Evolutionary conservation across 371 early-diverging fungal genomes (phyloP).

Genomic region (Actinomucor elegans): DNA sequence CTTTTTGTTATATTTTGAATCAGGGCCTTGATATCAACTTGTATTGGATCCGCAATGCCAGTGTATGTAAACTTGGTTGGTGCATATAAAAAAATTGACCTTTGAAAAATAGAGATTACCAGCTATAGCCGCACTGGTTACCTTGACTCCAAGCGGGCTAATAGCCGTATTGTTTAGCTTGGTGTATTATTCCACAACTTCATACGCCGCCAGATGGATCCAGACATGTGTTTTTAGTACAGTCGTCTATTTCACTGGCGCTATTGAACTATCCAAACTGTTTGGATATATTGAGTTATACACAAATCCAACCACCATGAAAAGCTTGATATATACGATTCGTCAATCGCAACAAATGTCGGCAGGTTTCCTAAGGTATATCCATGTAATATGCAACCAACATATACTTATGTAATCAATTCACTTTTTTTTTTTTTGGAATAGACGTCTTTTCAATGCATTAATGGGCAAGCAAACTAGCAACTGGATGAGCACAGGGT

Average conservation of each 20-base stretch:
- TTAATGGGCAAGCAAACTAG: background rate
- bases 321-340: background rate
- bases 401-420: too few relatives aligned
- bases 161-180: background rate
- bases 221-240: background rate
- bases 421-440: too few relatives aligned
- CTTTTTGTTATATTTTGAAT: conserved; percentile 10
- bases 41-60: background rate
- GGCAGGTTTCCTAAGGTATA: background rate
- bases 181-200: background rate
- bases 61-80: too few relatives aligned
- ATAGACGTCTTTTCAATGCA: conserved; percentile 1
- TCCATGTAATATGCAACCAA: background rate
- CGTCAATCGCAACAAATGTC: background rate
- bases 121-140: background rate
- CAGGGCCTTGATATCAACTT: conserved; percentile 6
- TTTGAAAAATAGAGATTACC: background rate
- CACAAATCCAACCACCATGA: background rate
- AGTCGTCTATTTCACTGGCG: conserved; percentile 5
- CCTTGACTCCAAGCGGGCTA: background rate
- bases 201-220: background rate
- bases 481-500: conserved; percentile 9
- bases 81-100: too few relatives aligned
- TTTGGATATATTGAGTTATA: conserved; percentile 6
- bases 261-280: background rate